These are phyloP conservation scores for Gaeumannomyces tritici DNA, from an alignment of 2,329 filamentous ascomycete species.

Conservation along the genomic window DNA sequence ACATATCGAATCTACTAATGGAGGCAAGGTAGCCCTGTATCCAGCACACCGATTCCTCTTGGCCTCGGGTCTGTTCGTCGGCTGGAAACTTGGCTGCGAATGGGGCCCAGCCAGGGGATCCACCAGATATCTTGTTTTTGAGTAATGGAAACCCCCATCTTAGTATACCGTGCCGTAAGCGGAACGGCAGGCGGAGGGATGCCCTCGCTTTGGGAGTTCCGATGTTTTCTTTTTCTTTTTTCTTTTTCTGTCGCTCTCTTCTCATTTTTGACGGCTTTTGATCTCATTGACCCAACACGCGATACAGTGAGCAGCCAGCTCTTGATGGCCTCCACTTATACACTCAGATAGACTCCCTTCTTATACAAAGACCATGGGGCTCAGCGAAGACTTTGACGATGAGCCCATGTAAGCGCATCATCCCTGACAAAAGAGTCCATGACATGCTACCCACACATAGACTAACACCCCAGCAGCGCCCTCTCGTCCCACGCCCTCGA, in stretches of 20 bases:
- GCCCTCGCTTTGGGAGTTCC: neutral
- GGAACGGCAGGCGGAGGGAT: neutral
- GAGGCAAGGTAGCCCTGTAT: neutral
- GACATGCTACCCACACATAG: too few species aligned
- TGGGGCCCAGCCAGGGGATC: neutral
- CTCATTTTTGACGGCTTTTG: neutral
- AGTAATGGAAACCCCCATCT: conserved; percentile 1
- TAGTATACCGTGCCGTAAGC: neutral
- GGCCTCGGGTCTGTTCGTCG: neutral
- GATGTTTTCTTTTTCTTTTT: neutral
- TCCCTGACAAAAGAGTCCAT: too few species aligned
- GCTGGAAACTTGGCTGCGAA: neutral
- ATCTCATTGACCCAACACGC: neutral
- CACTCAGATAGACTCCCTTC: neutral
- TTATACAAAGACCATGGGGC: conserved; percentile 10
- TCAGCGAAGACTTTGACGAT: conserved; percentile 28
- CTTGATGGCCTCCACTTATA: too few species aligned
- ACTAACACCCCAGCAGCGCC: conserved; percentile 28
- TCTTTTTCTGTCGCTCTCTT: neutral
- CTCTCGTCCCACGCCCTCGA: conserved; percentile 58
- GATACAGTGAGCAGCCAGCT: neutral
- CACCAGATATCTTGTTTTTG: neutral
- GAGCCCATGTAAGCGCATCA: conserved; percentile 35
- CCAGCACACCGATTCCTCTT: neutral
- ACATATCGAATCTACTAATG: neutral